Evolutionary conservation across 2,329 filamentous ascomycete species (phyloP).

Genomic region (Ascochyta clinopodiicola): DNA sequence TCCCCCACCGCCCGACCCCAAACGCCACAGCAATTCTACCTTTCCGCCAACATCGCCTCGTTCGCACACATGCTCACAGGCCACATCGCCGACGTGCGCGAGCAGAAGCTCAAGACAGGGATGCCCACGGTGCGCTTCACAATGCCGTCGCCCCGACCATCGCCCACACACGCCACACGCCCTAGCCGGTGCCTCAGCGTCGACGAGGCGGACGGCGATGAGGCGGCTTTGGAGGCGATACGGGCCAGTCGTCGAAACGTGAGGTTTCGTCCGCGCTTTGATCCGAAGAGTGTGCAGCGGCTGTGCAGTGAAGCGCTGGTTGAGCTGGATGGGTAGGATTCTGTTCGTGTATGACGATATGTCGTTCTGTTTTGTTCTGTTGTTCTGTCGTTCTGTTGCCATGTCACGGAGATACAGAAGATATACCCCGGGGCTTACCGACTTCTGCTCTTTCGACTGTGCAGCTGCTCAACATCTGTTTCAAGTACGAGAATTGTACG

Average conservation of each 20-base stretch:
- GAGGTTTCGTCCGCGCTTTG: constrained; percentile 38
- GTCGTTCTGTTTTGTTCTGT: too few species aligned
- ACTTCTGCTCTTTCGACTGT: neutral
- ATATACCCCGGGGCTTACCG: neutral
- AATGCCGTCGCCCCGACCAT: constrained; percentile 22
- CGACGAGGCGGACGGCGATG: neutral
- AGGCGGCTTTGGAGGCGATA: constrained; percentile 19
- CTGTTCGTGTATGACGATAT: too few species aligned
- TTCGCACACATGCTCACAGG: constrained; percentile 37
- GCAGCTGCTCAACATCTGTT: too few species aligned
- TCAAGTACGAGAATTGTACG: too few species aligned
- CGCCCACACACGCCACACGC: constrained; percentile 19
- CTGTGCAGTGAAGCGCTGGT: constrained; percentile 40
- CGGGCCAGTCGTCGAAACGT: constrained; percentile 24
- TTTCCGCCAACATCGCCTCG: constrained; percentile 32
- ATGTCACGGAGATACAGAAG: neutral
- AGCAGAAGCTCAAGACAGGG: constrained; percentile 26
- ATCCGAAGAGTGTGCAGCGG: constrained; percentile 32
- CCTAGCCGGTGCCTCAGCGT: neutral
- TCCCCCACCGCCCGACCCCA: constrained; percentile 5
- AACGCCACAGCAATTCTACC: constrained; percentile 25
- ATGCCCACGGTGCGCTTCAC: constrained; percentile 21
- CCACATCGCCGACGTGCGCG: constrained; percentile 37
- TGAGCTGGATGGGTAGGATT: constrained; percentile 25
- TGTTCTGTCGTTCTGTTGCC: too few species aligned